Evolutionary conservation across 306 rosid genomes (phyloP).

Genomic region (Gillenia trifoliata): DNA sequence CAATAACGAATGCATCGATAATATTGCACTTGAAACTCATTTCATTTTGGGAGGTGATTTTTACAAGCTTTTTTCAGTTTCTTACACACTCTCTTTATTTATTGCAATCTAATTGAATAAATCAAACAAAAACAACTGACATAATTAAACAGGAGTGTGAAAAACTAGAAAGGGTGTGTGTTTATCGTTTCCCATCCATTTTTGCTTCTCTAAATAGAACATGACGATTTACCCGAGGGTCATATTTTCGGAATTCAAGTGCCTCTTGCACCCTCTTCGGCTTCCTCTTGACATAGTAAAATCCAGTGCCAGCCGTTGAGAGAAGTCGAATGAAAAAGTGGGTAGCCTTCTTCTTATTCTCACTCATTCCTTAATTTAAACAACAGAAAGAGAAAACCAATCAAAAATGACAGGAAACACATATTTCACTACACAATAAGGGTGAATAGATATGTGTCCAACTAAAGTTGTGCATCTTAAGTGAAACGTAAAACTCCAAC

Average conservation of each 20-base stretch:
- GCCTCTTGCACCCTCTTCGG: slow-evolving; percentile 69
- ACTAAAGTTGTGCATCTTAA: neutral
- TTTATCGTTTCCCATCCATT: neutral
- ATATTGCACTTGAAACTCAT: slow-evolving; percentile 30
- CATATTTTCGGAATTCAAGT: slow-evolving; percentile 82
- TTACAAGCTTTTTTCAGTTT: too few relatives aligned
- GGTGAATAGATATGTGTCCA: neutral
- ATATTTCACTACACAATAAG: neutral
- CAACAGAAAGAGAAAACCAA: neutral
- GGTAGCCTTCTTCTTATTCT: slow-evolving; percentile 83
- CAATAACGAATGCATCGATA: neutral
- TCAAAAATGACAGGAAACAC: neutral
- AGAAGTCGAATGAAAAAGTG: slow-evolving; percentile 63
- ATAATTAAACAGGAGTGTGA: too few relatives aligned
- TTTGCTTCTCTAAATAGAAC: slow-evolving; percentile 89
- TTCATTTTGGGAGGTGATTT: slow-evolving; percentile 36
- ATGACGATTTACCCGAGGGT: slow-evolving; percentile 87
- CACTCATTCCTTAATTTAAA: slow-evolving; percentile 57
- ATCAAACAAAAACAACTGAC: too few relatives aligned
- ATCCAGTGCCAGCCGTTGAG: slow-evolving; percentile 88
- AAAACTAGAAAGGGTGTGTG: too few relatives aligned
- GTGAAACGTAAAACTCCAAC: neutral
- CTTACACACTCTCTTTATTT: too few relatives aligned
- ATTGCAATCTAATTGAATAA: too few relatives aligned
- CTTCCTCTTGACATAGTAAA: slow-evolving; percentile 89